Percentiles rank a stretch among this genome's conserved stretches.
Evolutionary conservation across 306 rosid species (phyloP).

Genomic region (cucumber (Cucumis sativus)): Cucumber_9930_V3 NC_026655.2:12173501-12174000

Average conservation of each 20-base stretch:
- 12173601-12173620: no score
- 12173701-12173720: not conserved
- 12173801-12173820: not conserved
- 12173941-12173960: no score
- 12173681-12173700: not conserved
- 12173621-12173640: no score
- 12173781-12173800: not conserved
- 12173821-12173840: not conserved
- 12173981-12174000: no score
- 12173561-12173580: no score
- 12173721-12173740: no score
- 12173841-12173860: not conserved
- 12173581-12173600: no score
- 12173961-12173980: no score
- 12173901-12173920: not conserved
- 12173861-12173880: not conserved
- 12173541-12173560: no score
- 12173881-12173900: not conserved
- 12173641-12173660: not conserved
- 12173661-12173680: conserved; percentile 1
- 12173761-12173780: not conserved
- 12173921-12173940: no score
- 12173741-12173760: not conserved
- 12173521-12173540: no score
- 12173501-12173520: no score